phyloP scores from a whole-genome alignment of 768 basidiomycete genomes.

The Termitomyces sp. region DNA sequence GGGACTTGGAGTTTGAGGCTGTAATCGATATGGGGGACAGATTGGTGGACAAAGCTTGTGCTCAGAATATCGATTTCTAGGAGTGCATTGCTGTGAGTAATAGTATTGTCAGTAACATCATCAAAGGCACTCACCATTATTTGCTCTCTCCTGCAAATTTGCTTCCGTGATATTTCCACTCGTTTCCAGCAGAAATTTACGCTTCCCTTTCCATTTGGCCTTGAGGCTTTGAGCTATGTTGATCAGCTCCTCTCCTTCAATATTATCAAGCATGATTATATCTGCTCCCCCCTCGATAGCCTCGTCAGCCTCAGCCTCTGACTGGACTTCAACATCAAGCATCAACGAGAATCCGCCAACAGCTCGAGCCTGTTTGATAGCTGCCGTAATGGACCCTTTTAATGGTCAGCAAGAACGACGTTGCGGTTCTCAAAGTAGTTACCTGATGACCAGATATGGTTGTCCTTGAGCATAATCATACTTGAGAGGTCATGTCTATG shows the following conservation, averaged over 20 bases:
- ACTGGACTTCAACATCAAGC: constrained; percentile 90
- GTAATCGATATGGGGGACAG: constrained; percentile 92
- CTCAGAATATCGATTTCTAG: constrained; percentile 92
- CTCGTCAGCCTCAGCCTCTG: constrained; percentile 88
- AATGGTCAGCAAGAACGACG: background rate
- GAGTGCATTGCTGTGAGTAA: constrained; percentile 20
- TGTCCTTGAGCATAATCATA: constrained; percentile 99
- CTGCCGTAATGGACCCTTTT: constrained; percentile 83
- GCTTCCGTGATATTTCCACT: constrained; percentile 92
- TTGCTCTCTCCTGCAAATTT: constrained; percentile 75
- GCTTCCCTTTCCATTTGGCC: constrained; percentile 72
- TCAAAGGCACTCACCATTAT: constrained; percentile 58
- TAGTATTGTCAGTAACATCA: background rate
- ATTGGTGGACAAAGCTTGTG: constrained; percentile 87
- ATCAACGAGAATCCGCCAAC: constrained; percentile 90
- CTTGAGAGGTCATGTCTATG: constrained; percentile 96
- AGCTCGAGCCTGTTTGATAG: constrained; percentile 77
- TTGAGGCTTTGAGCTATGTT: constrained; percentile 65
- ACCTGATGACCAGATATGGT: constrained; percentile 98
- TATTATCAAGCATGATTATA: constrained; percentile 94
- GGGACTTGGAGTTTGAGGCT: constrained; percentile 90
- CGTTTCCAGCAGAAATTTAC: constrained; percentile 87
- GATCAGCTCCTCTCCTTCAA: constrained; percentile 70
- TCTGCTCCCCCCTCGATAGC: constrained; percentile 97
- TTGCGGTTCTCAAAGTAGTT: background rate